Evolutionary conservation across 2,329 filamentous ascomycete species (phyloP).

Genomic region (Fusarium sp.): DNA sequence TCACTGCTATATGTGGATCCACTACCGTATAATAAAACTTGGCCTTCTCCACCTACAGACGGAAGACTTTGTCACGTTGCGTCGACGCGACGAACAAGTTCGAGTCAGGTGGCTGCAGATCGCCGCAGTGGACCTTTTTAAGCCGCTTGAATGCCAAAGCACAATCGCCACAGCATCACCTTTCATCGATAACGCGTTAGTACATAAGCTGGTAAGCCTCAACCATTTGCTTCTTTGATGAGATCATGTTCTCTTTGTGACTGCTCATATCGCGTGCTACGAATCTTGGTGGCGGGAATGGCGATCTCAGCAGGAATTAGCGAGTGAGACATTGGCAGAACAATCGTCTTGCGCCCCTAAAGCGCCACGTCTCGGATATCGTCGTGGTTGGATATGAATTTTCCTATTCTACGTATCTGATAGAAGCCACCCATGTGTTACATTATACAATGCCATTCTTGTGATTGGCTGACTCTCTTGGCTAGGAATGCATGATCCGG

Average conservation of each 20-base stretch:
- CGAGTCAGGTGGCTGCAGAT: constrained; percentile 12
- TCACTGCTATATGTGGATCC: not conserved
- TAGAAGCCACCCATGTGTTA: not conserved
- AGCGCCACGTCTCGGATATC: not conserved
- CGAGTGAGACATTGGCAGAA: not conserved
- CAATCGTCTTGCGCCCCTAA: not conserved
- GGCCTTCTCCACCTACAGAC: no score
- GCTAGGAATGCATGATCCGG: not conserved
- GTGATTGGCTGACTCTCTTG: not conserved
- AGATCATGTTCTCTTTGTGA: not conserved
- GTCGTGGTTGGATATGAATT: not conserved
- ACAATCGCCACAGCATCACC: not conserved
- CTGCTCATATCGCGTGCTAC: not conserved
- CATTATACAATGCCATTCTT: not conserved
- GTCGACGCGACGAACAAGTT: no score
- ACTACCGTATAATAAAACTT: not conserved
- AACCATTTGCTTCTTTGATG: not conserved
- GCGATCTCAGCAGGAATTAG: not conserved
- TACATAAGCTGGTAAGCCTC: constrained; percentile 8
- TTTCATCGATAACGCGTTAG: not conserved
- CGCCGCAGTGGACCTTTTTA: no score
- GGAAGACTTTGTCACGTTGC: not conserved
- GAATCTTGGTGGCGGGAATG: not conserved
- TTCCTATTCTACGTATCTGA: not conserved
- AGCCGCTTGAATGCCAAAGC: not conserved